A percentile compares a stretch with the other conserved stretches of the same genome.
phyloP scores from a whole-genome alignment of 192 early-diverging fungal genomes.

The Coemansia sp. region DNA sequence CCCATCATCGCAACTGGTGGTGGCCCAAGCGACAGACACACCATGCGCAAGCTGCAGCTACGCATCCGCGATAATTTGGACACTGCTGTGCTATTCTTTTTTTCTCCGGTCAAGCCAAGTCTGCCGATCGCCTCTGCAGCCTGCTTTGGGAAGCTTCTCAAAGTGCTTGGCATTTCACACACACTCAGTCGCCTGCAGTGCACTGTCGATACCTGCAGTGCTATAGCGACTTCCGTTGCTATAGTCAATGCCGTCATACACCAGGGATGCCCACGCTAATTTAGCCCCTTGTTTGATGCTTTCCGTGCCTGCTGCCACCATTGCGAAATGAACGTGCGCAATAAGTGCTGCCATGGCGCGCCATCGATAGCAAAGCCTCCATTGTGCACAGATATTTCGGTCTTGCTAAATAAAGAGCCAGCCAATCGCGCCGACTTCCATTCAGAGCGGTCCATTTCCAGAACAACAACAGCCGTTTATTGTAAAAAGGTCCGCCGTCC shows the following conservation, averaged over 20 bases:
- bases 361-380: not conserved
- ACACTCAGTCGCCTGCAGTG: not conserved
- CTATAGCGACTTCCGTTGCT: not conserved
- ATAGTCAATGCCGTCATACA: not conserved
- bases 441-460: not conserved
- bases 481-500: not conserved
- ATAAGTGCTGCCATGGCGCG: not conserved
- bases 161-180: not conserved
- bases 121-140: conserved; percentile 2
- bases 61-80: not conserved
- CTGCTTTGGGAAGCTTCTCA: not conserved
- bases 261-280: not conserved
- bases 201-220: not conserved
- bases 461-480: not conserved
- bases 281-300: not conserved
- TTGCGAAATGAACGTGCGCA: not conserved
- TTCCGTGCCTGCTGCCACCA: not conserved
- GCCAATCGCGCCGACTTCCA: conserved; percentile 1
- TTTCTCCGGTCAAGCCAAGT: conserved; percentile 1
- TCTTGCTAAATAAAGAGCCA: not conserved
- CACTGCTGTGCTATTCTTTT: not conserved
- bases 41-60: conserved; percentile 1
- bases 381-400: not conserved
- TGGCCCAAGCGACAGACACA: not conserved
- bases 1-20: not conserved